A percentile compares a stretch with the other conserved stretches of the same genome.
phyloP scores from a whole-genome alignment of 164 flowering plant genomes.

The Piper longum region DNA sequence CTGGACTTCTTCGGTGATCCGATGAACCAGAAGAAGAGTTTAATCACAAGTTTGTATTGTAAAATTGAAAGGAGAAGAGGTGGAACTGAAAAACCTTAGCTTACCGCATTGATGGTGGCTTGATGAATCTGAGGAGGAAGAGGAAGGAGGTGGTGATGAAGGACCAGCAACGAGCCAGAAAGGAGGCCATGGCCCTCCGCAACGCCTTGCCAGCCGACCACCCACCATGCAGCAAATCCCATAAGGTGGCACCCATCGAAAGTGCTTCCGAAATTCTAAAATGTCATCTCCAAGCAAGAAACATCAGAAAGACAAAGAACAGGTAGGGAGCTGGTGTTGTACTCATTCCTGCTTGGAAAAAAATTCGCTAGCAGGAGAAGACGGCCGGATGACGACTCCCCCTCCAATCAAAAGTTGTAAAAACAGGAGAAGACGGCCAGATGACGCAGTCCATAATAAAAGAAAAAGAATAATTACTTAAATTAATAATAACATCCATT shows the following conservation, averaged over 20 bases:
- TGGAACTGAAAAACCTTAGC: background rate
- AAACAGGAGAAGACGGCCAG: constrained; percentile 1
- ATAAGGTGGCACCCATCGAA: constrained; percentile 6
- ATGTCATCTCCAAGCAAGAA: constrained; percentile 5
- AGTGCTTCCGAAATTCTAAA: background rate
- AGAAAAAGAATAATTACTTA: no score
- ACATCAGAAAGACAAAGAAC: background rate
- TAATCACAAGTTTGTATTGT: constrained; percentile 1
- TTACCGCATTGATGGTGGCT: constrained; percentile 25
- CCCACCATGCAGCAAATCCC: constrained; percentile 7
- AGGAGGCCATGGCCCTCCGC: constrained; percentile 17
- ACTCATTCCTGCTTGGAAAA: constrained; percentile 4
- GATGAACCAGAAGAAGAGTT: constrained; percentile 15
- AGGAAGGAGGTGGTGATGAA: constrained; percentile 13
- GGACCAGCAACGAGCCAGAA: constrained; percentile 24
- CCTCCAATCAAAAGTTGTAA: constrained; percentile 3
- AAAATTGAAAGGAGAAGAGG: background rate
- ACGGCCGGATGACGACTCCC: constrained; percentile 2
- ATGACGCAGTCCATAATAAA: no score
- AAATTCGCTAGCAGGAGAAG: background rate
- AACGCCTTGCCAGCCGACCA: constrained; percentile 9
- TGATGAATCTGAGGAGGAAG: constrained; percentile 16
- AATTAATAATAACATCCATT: no score
- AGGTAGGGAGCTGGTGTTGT: background rate
- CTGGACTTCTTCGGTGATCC: constrained; percentile 4